These are phyloP conservation scores for Lipomyces japonicus DNA, from an alignment of 805 yeast species.

Conservation along the genomic window DNA sequence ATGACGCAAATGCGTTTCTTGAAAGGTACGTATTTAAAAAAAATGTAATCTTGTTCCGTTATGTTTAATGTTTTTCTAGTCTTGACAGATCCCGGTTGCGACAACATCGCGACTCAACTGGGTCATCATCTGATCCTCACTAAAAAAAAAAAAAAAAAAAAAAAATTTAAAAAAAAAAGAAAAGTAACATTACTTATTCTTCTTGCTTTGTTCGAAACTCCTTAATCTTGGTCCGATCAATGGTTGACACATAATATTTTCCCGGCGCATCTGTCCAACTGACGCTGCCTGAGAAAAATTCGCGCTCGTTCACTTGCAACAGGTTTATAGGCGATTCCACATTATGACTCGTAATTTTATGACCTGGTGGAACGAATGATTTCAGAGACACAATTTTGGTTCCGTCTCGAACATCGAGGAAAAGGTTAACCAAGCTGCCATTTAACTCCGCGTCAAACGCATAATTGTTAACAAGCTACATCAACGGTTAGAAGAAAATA, in stretches of 20 bases:
- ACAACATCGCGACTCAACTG: slow-evolving; percentile 4
- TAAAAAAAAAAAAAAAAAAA: neutral
- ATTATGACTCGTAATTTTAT: slow-evolving; percentile 55
- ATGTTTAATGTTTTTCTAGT: slow-evolving; percentile 3
- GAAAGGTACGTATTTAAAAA: slow-evolving; percentile 28
- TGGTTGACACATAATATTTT: slow-evolving; percentile 72
- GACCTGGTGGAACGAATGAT: slow-evolving; percentile 73
- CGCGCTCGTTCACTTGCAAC: slow-evolving; percentile 57
- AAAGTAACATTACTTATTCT: neutral
- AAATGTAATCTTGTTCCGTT: neutral
- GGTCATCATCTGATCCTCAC: too few species aligned
- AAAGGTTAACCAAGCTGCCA: slow-evolving; percentile 58
- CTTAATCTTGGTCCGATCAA: slow-evolving; percentile 39
- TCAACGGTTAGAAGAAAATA: neutral
- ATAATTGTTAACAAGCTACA: slow-evolving; percentile 69
- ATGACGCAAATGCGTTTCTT: slow-evolving; percentile 44
- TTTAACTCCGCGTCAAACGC: slow-evolving; percentile 75
- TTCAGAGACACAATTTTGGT: slow-evolving; percentile 74
- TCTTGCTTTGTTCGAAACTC: slow-evolving; percentile 9
- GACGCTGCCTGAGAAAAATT: slow-evolving; percentile 67
- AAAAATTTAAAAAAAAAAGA: neutral
- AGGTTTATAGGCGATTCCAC: slow-evolving; percentile 58
- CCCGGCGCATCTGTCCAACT: slow-evolving; percentile 85
- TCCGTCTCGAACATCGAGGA: slow-evolving; percentile 64
- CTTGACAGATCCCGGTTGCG: slow-evolving; percentile 15